Base-by-base conservation (phyloP, 225 moss, liverwort and hornwort genomes). In the Antitrichia curtipendula region DNA sequence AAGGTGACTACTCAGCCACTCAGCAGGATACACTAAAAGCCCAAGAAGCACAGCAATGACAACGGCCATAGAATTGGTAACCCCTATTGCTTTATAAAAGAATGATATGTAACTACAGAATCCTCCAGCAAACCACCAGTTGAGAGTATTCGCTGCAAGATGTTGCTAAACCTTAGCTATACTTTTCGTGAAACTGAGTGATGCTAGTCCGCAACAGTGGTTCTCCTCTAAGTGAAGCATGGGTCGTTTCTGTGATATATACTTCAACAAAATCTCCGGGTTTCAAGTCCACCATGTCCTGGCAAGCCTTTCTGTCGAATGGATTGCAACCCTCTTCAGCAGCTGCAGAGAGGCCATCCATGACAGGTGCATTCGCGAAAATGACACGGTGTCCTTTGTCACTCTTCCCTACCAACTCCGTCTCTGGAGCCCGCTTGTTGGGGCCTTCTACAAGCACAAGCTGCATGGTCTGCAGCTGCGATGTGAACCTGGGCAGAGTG, bases 361-460 rank as follows among this genome's bases (percentile, higher is more conserved):
- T 87, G 61, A 98, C 94, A 27, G 93, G 93, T 68, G 88, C 76
- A 64, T 94, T 97, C 6, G 93, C 83, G 75, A 98, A 93, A 23
- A 98, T 94, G 62, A 98, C 98, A 41, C 94, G 93, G 88, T 98
- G 98, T 22, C 98, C 98, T 52, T 95, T 96, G 83, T 98, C 98
- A 80, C 93, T 97, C 73, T 94, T 93, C 54, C 98, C 98, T 80
- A 96, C 94, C 75, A 96, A 78, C 91, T 98, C 96, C 40, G 92
- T 89, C 64, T 90, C 93, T 6, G 93, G 97, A 73, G 96, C 96
- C 84, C 98, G 95, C 89, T 96, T 97, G 90, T 97, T 98, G 57
- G 95, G 96, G 16, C 95, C 98, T 66, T 98, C 97, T 64, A 98
- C 95, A 47, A 98, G 95, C 25, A 98, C 98, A 19, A 98, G 97